Percentiles rank a stretch among this genome's conserved stretches.
phyloP scores from a whole-genome alignment of 2,329 filamentous ascomycete genomes.

The Basipetospora chlamydospora region DNA sequence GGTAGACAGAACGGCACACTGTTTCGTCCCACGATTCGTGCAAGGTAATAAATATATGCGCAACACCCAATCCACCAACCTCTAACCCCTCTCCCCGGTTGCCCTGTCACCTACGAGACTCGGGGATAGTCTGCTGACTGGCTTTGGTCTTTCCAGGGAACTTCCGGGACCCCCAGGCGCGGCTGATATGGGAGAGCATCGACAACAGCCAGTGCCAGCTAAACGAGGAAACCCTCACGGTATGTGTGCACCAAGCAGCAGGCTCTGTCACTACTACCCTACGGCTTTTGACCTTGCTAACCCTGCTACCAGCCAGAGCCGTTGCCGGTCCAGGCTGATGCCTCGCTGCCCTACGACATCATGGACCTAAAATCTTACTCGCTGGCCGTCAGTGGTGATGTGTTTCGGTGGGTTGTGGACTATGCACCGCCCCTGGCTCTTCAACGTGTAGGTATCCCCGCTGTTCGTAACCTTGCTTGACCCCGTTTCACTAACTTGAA shows the following conservation, averaged over 20 bases:
- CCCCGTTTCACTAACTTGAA: no score
- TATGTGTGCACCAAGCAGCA: conserved; percentile 25
- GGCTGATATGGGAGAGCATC: conserved; percentile 84
- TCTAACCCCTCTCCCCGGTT: no score
- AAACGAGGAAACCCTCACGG: conserved; percentile 62
- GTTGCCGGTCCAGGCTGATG: conserved; percentile 55
- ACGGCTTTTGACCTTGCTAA: neutral
- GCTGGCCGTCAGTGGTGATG: conserved; percentile 78
- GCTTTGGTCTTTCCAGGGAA: no score
- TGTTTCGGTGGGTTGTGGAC: conserved; percentile 93
- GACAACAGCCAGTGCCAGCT: conserved; percentile 57
- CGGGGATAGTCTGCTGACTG: no score
- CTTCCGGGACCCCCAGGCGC: conserved; percentile 56
- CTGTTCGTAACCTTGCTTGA: no score
- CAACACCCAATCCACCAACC: no score
- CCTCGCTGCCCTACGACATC: conserved; percentile 74
- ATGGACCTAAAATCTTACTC: conserved; percentile 74
- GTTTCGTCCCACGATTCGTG: conserved; percentile 80
- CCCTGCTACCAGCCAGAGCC: conserved; percentile 48
- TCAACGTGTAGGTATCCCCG: conserved; percentile 36
- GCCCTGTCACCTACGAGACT: no score
- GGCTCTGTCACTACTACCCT: no score
- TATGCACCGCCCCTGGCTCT: conserved; percentile 72
- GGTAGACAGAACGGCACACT: conserved; percentile 67
- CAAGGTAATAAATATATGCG: no score